These are phyloP conservation scores for Noccaea bulbosa DNA, from an alignment of 345 rosid species.

Conservation along the genomic window DNA sequence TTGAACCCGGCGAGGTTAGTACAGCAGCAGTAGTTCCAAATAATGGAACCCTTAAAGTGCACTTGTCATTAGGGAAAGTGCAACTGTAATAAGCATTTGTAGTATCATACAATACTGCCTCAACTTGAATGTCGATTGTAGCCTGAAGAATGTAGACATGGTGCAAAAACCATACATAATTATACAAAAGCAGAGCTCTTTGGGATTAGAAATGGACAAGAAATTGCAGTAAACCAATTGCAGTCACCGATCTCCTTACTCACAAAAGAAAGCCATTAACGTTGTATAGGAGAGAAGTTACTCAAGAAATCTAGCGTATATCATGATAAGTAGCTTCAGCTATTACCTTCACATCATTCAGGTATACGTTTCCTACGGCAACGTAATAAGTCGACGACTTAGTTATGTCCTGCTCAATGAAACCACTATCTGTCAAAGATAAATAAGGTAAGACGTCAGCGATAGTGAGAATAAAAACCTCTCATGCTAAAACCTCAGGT, in stretches of 20 bases:
- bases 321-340: constrained; percentile 10
- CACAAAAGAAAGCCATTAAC: too few relatives aligned
- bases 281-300: not conserved
- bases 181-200: not conserved
- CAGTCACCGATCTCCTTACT: too few relatives aligned
- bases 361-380: constrained; percentile 81
- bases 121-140: constrained; percentile 57
- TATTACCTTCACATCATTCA: constrained; percentile 73
- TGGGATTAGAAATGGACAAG: not conserved
- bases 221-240: not conserved
- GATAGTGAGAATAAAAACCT: constrained; percentile 18
- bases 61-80: constrained; percentile 57
- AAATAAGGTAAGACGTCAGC: constrained; percentile 10
- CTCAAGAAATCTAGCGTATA: constrained; percentile 1
- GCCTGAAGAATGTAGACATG: constrained; percentile 58
- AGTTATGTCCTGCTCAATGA: constrained; percentile 61
- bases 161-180: constrained; percentile 7
- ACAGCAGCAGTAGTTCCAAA: constrained; percentile 65
- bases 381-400: constrained; percentile 75
- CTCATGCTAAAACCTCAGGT: constrained; percentile 12
- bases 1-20: constrained; percentile 69
- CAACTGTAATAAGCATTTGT: constrained; percentile 78
- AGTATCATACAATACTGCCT: constrained; percentile 71
- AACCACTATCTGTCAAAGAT: constrained; percentile 62
- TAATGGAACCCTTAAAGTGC: constrained; percentile 63